A percentile compares a stretch with the other conserved stretches of the same genome.
Evolutionary conservation across 371 early-diverging fungal species (phyloP).

Genomic region (Mortierella sp.): DNA sequence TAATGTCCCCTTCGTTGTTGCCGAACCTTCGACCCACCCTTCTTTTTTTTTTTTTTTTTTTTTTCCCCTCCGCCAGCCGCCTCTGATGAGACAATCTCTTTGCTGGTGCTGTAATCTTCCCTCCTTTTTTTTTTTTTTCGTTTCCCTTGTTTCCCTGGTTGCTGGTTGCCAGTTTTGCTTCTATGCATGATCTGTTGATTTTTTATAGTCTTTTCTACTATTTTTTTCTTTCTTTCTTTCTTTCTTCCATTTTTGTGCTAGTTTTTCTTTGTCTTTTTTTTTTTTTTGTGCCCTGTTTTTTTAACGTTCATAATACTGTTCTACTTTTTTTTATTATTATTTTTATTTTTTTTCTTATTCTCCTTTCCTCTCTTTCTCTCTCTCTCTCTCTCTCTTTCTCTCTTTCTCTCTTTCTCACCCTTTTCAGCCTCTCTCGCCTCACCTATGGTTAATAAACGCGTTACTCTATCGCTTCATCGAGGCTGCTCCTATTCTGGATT

Average conservation of each 20-base stretch:
- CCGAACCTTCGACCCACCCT: neutral
- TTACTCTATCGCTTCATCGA: no score
- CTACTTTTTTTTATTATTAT: no score
- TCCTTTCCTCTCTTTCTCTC: no score
- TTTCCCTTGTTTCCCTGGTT: neutral
- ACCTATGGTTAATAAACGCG: no score
- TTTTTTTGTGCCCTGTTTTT: neutral
- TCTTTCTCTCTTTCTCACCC: no score
- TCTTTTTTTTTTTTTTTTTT: neutral
- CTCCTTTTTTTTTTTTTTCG: neutral
- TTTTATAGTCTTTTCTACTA: neutral
- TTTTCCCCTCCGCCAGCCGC: constrained; percentile 3
- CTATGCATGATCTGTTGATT: no score
- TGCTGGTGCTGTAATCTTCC: constrained; percentile 4
- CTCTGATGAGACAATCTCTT: neutral
- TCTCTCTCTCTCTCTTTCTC: no score
- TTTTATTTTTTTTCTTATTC: no score
- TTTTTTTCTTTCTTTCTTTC: neutral
- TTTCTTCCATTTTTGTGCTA: constrained; percentile 1
- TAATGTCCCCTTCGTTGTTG: neutral
- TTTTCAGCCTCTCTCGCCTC: no score
- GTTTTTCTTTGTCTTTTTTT: constrained; percentile 6
- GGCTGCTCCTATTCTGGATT: no score
- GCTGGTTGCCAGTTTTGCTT: neutral
- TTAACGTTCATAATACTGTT: no score